These are phyloP conservation scores for Hirschioporus abietinus DNA, from an alignment of 768 basidiomycete genomes.

Conservation along the genomic window DNA sequence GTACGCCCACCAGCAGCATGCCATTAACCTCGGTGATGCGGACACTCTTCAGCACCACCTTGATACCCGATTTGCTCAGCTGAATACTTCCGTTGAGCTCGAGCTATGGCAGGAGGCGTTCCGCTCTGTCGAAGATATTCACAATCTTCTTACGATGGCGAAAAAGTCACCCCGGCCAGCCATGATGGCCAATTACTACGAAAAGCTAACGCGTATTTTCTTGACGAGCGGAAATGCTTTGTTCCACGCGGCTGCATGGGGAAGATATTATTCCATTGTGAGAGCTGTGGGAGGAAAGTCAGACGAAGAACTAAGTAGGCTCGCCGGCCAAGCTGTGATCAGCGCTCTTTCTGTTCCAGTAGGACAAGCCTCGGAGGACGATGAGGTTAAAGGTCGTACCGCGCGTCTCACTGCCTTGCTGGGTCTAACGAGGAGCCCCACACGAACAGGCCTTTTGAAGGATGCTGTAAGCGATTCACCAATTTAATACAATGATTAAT, in stretches of 20 bases:
- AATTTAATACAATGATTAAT: background rate
- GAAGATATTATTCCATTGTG: slow-evolving; percentile 71
- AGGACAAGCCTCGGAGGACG: slow-evolving; percentile 46
- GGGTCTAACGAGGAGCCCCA: slow-evolving; percentile 78
- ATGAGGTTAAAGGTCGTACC: slow-evolving; percentile 58
- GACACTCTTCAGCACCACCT: slow-evolving; percentile 94
- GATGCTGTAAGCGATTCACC: slow-evolving; percentile 65
- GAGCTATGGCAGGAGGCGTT: slow-evolving; percentile 99
- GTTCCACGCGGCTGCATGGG: slow-evolving; percentile 97
- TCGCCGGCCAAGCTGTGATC: slow-evolving; percentile 89
- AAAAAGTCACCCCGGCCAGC: slow-evolving; percentile 88
- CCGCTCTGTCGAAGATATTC: slow-evolving; percentile 96
- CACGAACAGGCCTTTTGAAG: slow-evolving; percentile 76
- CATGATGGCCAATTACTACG: slow-evolving; percentile 99
- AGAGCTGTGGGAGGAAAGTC: slow-evolving; percentile 67
- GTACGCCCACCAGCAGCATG: slow-evolving; percentile 88
- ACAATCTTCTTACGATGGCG: slow-evolving; percentile 88
- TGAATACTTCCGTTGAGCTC: slow-evolving; percentile 94
- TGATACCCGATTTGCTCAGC: slow-evolving; percentile 94
- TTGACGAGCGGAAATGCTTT: slow-evolving; percentile 91
- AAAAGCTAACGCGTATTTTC: slow-evolving; percentile 96
- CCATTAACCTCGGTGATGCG: slow-evolving; percentile 92
- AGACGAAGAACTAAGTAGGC: slow-evolving; percentile 70
- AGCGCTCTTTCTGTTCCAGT: slow-evolving; percentile 93
- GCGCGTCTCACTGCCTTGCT: slow-evolving; percentile 80